phyloP scores from a whole-genome alignment of 768 basidiomycete genomes.

The Podaxis sp. region DNA sequence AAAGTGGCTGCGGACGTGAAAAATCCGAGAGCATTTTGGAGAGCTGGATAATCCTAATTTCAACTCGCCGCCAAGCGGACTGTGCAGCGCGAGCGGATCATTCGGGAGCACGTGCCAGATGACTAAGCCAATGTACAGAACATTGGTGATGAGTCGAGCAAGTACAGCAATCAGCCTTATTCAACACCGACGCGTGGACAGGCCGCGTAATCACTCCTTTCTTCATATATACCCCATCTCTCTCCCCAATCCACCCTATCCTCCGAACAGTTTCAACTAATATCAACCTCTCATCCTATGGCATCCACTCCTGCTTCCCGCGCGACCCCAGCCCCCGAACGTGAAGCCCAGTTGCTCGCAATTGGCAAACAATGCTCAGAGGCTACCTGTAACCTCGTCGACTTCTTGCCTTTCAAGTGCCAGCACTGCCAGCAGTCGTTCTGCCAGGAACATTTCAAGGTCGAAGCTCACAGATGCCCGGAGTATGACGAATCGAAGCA shows the following conservation, averaged over 20 bases:
- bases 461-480: conserved; percentile 62
- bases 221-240: conserved; percentile 3
- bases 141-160: not conserved
- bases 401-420: conserved; percentile 87
- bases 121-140: conserved; percentile 1
- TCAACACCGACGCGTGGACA: not conserved
- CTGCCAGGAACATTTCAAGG: conserved; percentile 81
- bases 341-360: conserved; percentile 57
- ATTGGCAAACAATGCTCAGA: conserved; percentile 75
- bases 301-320: conserved; percentile 18
- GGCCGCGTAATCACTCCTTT: conserved; percentile 21
- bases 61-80: not conserved
- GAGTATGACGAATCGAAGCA: conserved; percentile 70
- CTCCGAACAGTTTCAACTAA: not conserved
- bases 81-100: not conserved
- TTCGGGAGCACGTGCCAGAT: not conserved
- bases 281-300: not conserved
- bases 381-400: conserved; percentile 65
- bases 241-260: not conserved
- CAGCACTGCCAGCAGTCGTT: conserved; percentile 71
- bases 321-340: conserved; percentile 29
- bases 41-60: not conserved
- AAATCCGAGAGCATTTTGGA: not conserved
- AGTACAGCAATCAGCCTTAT: not conserved
- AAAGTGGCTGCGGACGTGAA: not conserved